phyloP scores from a whole-genome alignment of 768 basidiomycete species.

The Amanita jacksonii region DNA sequence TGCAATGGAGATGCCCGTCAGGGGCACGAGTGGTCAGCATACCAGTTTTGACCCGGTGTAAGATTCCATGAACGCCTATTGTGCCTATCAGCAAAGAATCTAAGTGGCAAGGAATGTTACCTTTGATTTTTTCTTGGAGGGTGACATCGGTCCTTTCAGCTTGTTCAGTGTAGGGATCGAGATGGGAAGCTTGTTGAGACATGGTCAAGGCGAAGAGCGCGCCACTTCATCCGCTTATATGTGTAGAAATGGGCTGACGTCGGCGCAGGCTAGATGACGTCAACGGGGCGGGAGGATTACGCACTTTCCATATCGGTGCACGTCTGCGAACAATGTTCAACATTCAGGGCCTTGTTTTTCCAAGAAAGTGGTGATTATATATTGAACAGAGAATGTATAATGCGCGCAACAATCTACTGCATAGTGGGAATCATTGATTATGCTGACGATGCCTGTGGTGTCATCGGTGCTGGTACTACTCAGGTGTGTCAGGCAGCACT shows the following conservation, averaged over 20 bases:
- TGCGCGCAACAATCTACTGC: constrained; percentile 39
- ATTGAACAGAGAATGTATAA: constrained; percentile 23
- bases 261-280: constrained; percentile 9
- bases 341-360: constrained; percentile 6
- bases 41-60: constrained; percentile 54
- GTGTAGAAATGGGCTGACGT: constrained; percentile 12
- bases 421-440: constrained; percentile 31
- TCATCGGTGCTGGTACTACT: constrained; percentile 47
- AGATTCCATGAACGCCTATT: constrained; percentile 52
- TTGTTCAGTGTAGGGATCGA: constrained; percentile 68
- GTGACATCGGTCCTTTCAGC: constrained; percentile 50
- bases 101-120: constrained; percentile 19
- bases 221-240: constrained; percentile 12
- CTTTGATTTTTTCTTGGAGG: constrained; percentile 57
- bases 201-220: constrained; percentile 5
- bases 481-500: constrained; percentile 8
- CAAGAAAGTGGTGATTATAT: constrained; percentile 19
- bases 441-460: constrained; percentile 33
- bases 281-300: constrained; percentile 4
- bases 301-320: not conserved
- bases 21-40: constrained; percentile 71
- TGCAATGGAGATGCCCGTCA: constrained; percentile 64
- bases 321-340: too few relatives aligned
- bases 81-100: constrained; percentile 13
- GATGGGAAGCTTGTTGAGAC: constrained; percentile 21